phyloP scores from a whole-genome alignment of 352 stramenopile species.

The Pythium rhizo-oryzae region DNA sequence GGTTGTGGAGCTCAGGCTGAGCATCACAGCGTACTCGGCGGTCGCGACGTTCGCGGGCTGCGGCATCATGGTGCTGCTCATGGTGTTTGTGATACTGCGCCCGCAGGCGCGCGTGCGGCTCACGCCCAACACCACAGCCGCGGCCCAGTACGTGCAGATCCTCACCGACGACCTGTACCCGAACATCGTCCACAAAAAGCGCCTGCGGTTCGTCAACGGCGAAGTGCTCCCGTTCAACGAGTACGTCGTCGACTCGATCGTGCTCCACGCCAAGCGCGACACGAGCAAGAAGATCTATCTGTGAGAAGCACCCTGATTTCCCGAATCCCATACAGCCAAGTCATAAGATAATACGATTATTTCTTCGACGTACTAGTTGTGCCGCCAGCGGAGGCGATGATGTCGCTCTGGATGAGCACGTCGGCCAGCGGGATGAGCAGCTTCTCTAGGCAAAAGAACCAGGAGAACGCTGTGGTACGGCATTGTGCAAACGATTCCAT shows the following conservation, averaged over 20 bases:
- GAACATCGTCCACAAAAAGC: constrained; percentile 82
- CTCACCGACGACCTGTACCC: constrained; percentile 76
- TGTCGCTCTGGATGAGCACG: constrained; percentile 44
- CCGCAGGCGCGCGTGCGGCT: constrained; percentile 62
- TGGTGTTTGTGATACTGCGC: constrained; percentile 44
- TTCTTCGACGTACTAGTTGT: no score
- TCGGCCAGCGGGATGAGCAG: constrained; percentile 52
- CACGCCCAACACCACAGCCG: constrained; percentile 36
- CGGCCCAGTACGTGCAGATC: constrained; percentile 66
- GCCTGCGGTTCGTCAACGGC: constrained; percentile 68
- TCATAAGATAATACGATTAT: no score
- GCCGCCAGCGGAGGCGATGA: constrained; percentile 22
- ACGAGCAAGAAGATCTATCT: constrained; percentile 70
- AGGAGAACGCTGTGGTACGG: no score
- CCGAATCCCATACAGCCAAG: background rate
- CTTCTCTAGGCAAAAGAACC: constrained; percentile 53
- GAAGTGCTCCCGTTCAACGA: constrained; percentile 76
- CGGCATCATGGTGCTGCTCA: constrained; percentile 42
- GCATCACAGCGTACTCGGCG: constrained; percentile 44
- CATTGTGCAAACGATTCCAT: no score
- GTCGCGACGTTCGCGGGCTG: constrained; percentile 22
- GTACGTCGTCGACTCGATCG: constrained; percentile 65
- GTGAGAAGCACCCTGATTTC: constrained; percentile 22
- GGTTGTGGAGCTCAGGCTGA: constrained; percentile 43
- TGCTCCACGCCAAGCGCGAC: constrained; percentile 68